Conservation (phyloP, 2,329 filamentous ascomycete species). For the Neopestalotiopsis sp. region DNA sequence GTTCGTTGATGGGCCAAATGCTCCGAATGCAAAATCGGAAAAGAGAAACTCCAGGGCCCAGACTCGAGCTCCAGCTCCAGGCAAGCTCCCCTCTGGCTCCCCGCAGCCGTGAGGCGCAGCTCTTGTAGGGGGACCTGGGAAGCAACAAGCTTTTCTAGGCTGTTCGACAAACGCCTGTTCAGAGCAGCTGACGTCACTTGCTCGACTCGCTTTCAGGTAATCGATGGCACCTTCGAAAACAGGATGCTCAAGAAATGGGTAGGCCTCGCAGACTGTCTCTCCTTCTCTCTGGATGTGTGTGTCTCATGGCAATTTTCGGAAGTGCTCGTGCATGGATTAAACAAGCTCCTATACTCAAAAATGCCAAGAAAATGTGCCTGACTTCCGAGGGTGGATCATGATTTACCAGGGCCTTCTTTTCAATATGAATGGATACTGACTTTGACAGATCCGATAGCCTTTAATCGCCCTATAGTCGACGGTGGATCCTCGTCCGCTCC, state of each 20-base stretch:
- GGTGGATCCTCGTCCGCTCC: constrained; percentile 2
- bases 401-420: neutral
- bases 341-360: neutral
- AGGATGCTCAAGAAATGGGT: neutral
- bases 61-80: neutral
- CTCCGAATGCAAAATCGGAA: neutral
- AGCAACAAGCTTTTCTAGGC: neutral
- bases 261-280: neutral
- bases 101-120: neutral
- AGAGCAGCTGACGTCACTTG: neutral
- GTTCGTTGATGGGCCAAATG: no score
- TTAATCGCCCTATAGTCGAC: neutral
- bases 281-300: neutral
- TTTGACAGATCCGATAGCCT: neutral
- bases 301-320: neutral
- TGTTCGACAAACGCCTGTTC: neutral
- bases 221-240: neutral
- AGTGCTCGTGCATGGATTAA: neutral
- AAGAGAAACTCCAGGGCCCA: neutral
- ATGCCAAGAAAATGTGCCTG: constrained; percentile 2
- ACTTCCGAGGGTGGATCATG: constrained; percentile 1
- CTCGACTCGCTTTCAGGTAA: neutral
- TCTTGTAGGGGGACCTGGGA: neutral
- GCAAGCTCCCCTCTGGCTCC: neutral
- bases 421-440: neutral